Base-by-base conservation (phyloP, 352 stramenopile species). In the Pythium chondricola region DNA sequence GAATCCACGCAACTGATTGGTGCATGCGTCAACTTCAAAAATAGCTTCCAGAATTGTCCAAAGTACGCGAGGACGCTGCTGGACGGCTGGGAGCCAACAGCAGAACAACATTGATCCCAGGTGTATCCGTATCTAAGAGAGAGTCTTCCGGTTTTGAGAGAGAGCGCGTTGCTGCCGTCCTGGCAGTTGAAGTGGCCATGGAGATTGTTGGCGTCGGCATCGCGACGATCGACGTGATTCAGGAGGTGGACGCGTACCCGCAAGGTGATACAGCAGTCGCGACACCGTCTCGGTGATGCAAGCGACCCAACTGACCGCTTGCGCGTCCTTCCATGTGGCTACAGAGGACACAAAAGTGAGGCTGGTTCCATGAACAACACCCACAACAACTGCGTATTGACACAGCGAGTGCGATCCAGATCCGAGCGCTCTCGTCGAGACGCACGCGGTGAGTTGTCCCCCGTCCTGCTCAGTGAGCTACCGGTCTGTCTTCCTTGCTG, bases 181-280 rank as follows among this genome's bases (percentile, higher is more conserved):
- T 22, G 11, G 1, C 10, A 1, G 33, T 48, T 48, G 7, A 37
- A 48, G 39, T 41, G 16, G 14, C n/a, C n/a, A 21, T 2, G 8
- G 17, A 9, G 25, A 24, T 88, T 30, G 62, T 89, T 8, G 75
- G 58, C 16, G 70, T 88, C 32, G 78, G 78, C n/a, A 89, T 84
- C 59, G 75, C 68, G 24, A 70, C 78, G 27, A 74, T 89, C 45
- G 75, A 89, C 55, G 60, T 89, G 22, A 69, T 88, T 40, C 61
- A 80, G 31, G 74, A 85, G 46, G 71, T 89, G 24, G 71, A 63
- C 9, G 35, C 38, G 46, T 89, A 70, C 37, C 78, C 78, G 9
- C 43, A 66, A 67, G 78, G 78, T 89, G 36, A 42, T 8, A 8
- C 8, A 24, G 36, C n/a, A 9, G 10, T 24, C n/a, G 8, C 8